phyloP scores from a whole-genome alignment of 306 rosid genomes.

The Hippophae rhamnoides region DNA sequence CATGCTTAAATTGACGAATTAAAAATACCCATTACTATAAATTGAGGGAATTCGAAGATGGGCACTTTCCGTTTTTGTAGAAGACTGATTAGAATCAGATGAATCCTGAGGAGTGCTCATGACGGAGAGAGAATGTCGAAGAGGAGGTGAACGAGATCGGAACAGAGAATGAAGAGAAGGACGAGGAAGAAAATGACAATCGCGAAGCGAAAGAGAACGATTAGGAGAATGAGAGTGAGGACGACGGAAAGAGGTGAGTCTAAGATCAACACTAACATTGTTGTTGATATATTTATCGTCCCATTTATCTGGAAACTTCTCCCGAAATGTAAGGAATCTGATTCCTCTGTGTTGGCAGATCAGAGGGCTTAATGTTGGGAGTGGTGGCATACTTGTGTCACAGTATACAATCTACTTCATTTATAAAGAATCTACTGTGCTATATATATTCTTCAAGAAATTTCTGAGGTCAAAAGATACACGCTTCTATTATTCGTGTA shows the following conservation, averaged over 20 bases:
- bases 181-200: conserved; percentile 36
- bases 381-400: conserved; percentile 26
- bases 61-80: conserved; percentile 51
- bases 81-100: conserved; percentile 19
- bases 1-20: too few relatives aligned
- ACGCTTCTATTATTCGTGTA: too few relatives aligned
- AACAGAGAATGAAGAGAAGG: conserved; percentile 46
- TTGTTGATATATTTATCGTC: neutral
- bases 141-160: conserved; percentile 34
- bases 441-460: conserved; percentile 2
- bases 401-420: conserved; percentile 6
- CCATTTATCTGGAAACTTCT: conserved; percentile 16
- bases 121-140: conserved; percentile 31
- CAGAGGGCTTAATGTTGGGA: conserved; percentile 17
- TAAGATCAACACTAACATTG: conserved; percentile 31
- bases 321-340: conserved; percentile 29
- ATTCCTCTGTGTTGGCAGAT: conserved; percentile 20
- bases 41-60: neutral
- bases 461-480: neutral
- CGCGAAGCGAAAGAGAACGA: conserved; percentile 43
- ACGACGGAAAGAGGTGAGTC: conserved; percentile 53
- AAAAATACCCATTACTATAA: neutral
- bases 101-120: conserved; percentile 38
- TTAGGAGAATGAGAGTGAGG: conserved; percentile 35
- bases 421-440: neutral